phyloP scores from a whole-genome alignment of 192 early-diverging fungal species.

The Rhizoclosmatium sp. region DNA sequence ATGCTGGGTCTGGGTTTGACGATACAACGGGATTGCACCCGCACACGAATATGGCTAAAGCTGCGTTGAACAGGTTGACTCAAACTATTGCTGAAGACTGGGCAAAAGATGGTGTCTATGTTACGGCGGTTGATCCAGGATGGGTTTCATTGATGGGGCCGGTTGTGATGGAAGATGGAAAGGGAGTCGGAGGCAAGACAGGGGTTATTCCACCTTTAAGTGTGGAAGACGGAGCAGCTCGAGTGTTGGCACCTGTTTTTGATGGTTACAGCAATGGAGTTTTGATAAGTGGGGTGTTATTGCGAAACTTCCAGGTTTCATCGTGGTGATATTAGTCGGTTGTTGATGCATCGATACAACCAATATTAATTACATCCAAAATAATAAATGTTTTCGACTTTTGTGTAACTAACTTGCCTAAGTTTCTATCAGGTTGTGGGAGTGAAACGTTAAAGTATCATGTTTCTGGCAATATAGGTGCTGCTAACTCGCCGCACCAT shows the following conservation, averaged over 20 bases:
- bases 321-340: background rate
- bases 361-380: too few relatives aligned
- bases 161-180: slow-evolving; percentile 22
- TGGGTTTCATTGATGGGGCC: slow-evolving; percentile 35
- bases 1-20: slow-evolving; percentile 9
- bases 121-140: slow-evolving; percentile 39
- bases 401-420: too few relatives aligned
- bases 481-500: too few relatives aligned
- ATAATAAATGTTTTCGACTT: too few relatives aligned
- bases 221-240: slow-evolving; percentile 34
- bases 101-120: slow-evolving; percentile 28
- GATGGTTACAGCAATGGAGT: slow-evolving; percentile 13
- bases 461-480: too few relatives aligned
- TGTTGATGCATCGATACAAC: too few relatives aligned
- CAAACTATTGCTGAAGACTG: slow-evolving; percentile 29
- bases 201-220: slow-evolving; percentile 27
- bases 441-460: too few relatives aligned
- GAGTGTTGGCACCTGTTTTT: slow-evolving; percentile 36
- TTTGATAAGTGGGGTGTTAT: slow-evolving; percentile 31
- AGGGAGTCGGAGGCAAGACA: background rate
- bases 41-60: slow-evolving; percentile 41
- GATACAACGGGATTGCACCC: slow-evolving; percentile 31
- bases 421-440: too few relatives aligned
- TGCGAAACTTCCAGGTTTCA: slow-evolving; percentile 17
- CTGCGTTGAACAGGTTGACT: slow-evolving; percentile 34